Percentiles rank a stretch among this genome's conserved stretches.
phyloP scores from a whole-genome alignment of 2,329 filamentous ascomycete species.

The Arthrobotrys entomopaga region DNA sequence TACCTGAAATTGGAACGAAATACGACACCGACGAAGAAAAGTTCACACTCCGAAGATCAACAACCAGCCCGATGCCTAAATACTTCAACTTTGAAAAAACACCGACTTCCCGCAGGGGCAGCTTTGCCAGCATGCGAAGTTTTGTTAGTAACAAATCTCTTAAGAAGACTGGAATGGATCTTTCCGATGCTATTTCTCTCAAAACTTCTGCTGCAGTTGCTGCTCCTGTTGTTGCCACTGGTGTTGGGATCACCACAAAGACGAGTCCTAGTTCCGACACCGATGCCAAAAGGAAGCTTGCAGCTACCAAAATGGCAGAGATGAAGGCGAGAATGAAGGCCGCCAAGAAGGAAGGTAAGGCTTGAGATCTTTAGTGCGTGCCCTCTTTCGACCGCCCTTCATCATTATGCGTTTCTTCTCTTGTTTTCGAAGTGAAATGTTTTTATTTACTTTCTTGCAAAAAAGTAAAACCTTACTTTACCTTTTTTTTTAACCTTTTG shows the following conservation, averaged over 20 bases:
- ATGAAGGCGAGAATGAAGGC: constrained; percentile 54
- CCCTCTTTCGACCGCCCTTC: neutral
- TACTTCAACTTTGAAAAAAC: constrained; percentile 51
- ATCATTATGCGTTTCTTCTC: neutral
- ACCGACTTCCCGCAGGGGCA: constrained; percentile 31
- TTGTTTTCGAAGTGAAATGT: neutral
- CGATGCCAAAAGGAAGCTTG: constrained; percentile 43
- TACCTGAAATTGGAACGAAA: constrained; percentile 20
- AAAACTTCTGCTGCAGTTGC: constrained; percentile 44
- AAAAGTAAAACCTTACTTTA: neutral
- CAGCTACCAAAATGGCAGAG: constrained; percentile 49
- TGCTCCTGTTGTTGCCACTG: constrained; percentile 32
- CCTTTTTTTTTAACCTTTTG: too few species aligned
- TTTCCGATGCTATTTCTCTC: constrained; percentile 22
- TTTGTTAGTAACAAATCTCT: constrained; percentile 36
- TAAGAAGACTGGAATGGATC: constrained; percentile 27
- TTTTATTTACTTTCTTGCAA: neutral
- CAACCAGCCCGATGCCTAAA: constrained; percentile 49
- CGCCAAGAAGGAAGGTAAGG: constrained; percentile 37
- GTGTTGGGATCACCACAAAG: constrained; percentile 39
- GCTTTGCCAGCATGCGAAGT: constrained; percentile 40
- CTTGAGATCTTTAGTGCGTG: constrained; percentile 3
- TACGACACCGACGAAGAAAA: constrained; percentile 43
- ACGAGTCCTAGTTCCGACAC: constrained; percentile 35
- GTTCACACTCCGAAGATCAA: constrained; percentile 13